Percentiles rank a stretch among this genome's conserved stretches.
These are phyloP conservation scores for Mikania micrantha DNA, from an alignment of 129 eudicot species.

Conservation along the genomic window DNA sequence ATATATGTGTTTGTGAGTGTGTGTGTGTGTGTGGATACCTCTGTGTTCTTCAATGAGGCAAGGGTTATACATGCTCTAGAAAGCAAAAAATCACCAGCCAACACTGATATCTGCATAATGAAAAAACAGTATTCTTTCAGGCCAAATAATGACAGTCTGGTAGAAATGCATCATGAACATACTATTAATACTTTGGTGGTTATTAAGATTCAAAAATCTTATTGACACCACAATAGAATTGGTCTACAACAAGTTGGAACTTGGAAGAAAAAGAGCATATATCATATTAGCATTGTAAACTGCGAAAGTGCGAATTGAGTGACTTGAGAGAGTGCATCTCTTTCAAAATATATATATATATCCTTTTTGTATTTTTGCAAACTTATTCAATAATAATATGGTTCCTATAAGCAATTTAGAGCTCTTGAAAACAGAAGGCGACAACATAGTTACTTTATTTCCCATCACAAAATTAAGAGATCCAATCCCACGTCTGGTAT, in stretches of 20 bases:
- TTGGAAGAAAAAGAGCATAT: not conserved
- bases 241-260: not conserved
- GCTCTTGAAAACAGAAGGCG: not conserved
- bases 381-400: not conserved
- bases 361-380: not conserved
- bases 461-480: constrained; percentile 86
- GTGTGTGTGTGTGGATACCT: constrained; percentile 37
- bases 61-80: constrained; percentile 95
- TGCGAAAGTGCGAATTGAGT: not conserved
- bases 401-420: not conserved
- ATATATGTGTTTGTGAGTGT: not conserved
- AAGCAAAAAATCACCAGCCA: constrained; percentile 93
- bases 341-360: not conserved
- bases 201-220: not conserved
- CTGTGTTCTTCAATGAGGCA: constrained; percentile 85
- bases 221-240: not conserved
- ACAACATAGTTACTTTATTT: constrained; percentile 53
- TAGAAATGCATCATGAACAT: not conserved
- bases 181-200: not conserved
- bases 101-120: constrained; percentile 68
- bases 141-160: not conserved
- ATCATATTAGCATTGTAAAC: too few species aligned
- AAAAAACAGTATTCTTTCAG: not conserved
- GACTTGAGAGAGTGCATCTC: not conserved
- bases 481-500: constrained; percentile 84